Percentiles rank a stretch among this genome's conserved stretches.
Evolutionary conservation across 352 stramenopile genomes (phyloP).

Genomic region (Globisporangium paddicum): DNA sequence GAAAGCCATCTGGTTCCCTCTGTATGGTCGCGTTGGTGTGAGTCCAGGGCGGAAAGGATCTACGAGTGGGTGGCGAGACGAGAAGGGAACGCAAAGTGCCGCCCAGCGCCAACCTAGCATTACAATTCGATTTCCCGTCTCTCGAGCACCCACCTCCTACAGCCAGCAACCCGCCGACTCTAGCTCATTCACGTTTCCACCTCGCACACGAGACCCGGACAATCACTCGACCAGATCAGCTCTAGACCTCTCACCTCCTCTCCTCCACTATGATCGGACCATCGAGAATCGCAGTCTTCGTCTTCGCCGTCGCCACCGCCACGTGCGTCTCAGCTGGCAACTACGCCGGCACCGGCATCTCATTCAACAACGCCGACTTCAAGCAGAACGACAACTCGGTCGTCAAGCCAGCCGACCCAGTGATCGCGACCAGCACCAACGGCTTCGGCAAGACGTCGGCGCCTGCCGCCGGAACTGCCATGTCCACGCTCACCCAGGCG

Average conservation of each 20-base stretch:
- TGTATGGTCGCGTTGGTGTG: constrained; percentile 3
- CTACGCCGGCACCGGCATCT: constrained; percentile 13
- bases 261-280: constrained; percentile 10
- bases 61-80: background rate
- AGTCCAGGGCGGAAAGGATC: constrained; percentile 7
- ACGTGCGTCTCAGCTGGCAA: constrained; percentile 11
- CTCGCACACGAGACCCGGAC: background rate
- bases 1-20: constrained; percentile 1
- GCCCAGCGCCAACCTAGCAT: background rate
- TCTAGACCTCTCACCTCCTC: background rate
- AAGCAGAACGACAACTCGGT: constrained; percentile 16
- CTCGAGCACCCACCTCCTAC: constrained; percentile 14
- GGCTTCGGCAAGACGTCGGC: constrained; percentile 4
- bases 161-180: background rate
- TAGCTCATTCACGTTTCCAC: constrained; percentile 4
- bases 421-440: constrained; percentile 7
- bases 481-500: background rate
- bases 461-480: background rate
- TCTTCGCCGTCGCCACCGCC: constrained; percentile 9
- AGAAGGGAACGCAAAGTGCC: background rate
- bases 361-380: constrained; percentile 16
- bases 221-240: constrained; percentile 3
- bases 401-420: constrained; percentile 14
- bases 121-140: constrained; percentile 30
- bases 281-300: constrained; percentile 15